Base-by-base conservation (phyloP, 2,329 filamentous ascomycete genomes). In the Alternaria alternata region DNA sequence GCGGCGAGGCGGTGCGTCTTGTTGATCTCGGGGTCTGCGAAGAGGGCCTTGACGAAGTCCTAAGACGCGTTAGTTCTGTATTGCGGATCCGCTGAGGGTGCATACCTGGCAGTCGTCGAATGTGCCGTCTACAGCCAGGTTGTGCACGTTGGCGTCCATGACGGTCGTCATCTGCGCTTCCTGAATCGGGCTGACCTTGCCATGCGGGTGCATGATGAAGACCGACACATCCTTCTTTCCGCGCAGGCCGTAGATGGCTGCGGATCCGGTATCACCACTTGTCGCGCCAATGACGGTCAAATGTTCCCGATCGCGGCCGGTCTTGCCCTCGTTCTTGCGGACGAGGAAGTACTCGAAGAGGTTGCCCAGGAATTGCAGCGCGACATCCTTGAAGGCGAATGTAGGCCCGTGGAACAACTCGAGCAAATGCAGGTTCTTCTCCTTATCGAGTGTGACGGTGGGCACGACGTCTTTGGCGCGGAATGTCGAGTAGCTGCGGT, bases 141-240 rank as follows among this genome's bases (percentile, higher is more conserved):
- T 97, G 84, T 97, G 93, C 34, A 98, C 94, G 75, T 98, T 98
- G 60, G 86, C 82, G 77, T 98, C 95, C 41, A 93, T 83, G 28
- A 95, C 91, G 0, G 94, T 97, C 0, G 94, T 97, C 95, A 98
- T 98, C 82, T 98, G 95, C 5, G 92, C 91, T 80, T 98, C 93
- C 79, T 98, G 95, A 58, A 98, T 91, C 14, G 93, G 92, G 76
- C 90, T 93, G 64, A 98, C 91, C 68, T 93, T 91, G 63, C 93
- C 94, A 79, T 95, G 92, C 26, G 95, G 95, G 79, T 94, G 91
- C 72, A 98, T 86, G 76, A 99, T 98, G 82, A 96, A 95, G 54
- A 98, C 92, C 0, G 93, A 96, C 16, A 97, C 92, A 84, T 99
- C 95, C 81, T 96, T 94, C 88, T 98, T 98, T 55, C 94, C 93